A percentile compares a stretch with the other conserved stretches of the same genome.
These are phyloP conservation scores for Trapa bicornis DNA, from an alignment of 345 rosid genomes.

Conservation along the genomic window DNA sequence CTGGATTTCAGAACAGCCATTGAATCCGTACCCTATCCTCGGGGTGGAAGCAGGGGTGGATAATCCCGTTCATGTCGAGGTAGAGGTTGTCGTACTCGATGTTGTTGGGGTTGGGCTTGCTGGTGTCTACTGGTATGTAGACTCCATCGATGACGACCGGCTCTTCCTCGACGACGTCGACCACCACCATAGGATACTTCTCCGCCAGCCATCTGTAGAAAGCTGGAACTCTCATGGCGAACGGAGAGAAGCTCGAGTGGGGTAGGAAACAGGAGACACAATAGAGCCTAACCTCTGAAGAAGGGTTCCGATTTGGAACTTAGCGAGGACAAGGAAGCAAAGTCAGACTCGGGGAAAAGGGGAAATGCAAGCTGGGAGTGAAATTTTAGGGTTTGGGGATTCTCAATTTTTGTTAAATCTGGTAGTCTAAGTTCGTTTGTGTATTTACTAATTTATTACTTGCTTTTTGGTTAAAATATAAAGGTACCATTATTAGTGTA, in stretches of 20 bases:
- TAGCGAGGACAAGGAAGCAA: too few species aligned
- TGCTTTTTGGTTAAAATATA: too few species aligned
- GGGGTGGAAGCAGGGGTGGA: constrained; percentile 97
- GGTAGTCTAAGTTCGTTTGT: too few species aligned
- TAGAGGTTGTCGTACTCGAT: constrained; percentile 78
- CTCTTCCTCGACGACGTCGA: constrained; percentile 76
- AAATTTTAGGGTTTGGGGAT: too few species aligned
- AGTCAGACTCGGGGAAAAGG: too few species aligned
- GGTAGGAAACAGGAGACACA: too few species aligned
- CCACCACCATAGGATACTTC: constrained; percentile 65
- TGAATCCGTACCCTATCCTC: constrained; percentile 54
- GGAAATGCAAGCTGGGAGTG: too few species aligned
- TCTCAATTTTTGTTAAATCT: too few species aligned
- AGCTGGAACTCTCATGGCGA: constrained; percentile 81
- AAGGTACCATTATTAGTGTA: too few species aligned
- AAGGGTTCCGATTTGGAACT: too few species aligned
- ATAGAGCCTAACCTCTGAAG: too few species aligned
- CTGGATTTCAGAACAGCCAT: neutral
- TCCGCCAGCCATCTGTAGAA: constrained; percentile 91
- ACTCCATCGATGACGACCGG: constrained; percentile 51
- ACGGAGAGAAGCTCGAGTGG: neutral
- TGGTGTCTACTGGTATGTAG: constrained; percentile 66
- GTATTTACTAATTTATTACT: too few species aligned
- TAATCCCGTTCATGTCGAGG: constrained; percentile 98
- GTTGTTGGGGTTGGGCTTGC: constrained; percentile 69